Base-by-base conservation (phyloP, 2,329 filamentous ascomycete species). In the Neobulgaria alba region DNA sequence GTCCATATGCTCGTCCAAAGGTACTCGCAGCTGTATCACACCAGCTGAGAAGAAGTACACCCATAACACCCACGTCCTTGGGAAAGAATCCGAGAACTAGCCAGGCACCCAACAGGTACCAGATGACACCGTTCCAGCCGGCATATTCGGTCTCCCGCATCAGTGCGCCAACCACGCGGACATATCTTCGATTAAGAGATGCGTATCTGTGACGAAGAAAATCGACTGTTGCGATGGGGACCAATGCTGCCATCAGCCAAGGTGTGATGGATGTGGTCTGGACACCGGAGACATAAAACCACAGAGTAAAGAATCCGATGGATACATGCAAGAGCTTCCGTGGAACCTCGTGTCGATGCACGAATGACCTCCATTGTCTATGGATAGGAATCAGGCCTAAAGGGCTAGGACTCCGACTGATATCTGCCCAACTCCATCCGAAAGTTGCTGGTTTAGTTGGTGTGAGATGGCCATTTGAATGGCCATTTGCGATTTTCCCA, bases 1-100 rank as follows among this genome's bases (percentile, higher is more conserved):
- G 77, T 31, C 92, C 92, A 66, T 85, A 96, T 10, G 90, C 69
- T 40, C 92, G 77, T 39, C 92, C 92, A 58, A 98, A 89, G 0
- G 92, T 98, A 59, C 84, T 92, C 37, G 92, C 92, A 26, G 92
- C 92, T 1, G 92, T 96, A 62, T 98, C 92, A 64, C 92, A 98
- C 92, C 92, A 98, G 58, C 85, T 93, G 17, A 98, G 76, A 30
- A 98, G 74, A 55, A 98, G 69, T 32, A 96, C 83, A 46, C 84
- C 81, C 69, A 96, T 82, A 36, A 94, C 82, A 5, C 82, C 88
- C 17, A 98, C 75, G 56, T 98, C 92, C 66, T 96, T 98, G 49
- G 89, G 87, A 61, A 93, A 87, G 61, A 86, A 87, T 52, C 77
- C 77, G 51, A 96, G 75, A 12, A 90, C 87, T 21, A 80, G 72